Evolutionary conservation across 306 rosid species (phyloP).

Genomic region (Citrullus amarus): DNA sequence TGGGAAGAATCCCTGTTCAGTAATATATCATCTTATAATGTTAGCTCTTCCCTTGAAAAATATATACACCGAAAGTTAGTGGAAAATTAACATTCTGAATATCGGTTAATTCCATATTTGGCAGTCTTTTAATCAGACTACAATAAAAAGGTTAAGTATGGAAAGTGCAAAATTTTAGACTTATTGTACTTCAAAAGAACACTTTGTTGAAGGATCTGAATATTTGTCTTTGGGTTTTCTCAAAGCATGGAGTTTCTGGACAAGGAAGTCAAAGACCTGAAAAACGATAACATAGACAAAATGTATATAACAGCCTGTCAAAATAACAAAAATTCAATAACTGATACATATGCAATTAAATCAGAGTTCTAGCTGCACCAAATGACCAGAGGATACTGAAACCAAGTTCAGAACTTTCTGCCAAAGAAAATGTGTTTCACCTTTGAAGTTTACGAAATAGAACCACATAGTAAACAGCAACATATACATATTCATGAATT

Average conservation of each 20-base stretch:
- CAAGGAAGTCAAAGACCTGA: slow-evolving; percentile 89
- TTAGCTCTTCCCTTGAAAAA: neutral
- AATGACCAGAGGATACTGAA: neutral
- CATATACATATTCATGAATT: neutral
- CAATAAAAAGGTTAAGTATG: neutral
- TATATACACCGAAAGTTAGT: neutral
- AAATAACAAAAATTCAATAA: neutral
- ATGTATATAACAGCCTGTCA: neutral
- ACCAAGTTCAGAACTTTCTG: neutral
- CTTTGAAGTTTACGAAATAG: neutral
- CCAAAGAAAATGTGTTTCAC: neutral
- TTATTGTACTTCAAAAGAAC: slow-evolving; percentile 92
- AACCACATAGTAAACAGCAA: neutral
- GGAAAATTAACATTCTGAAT: neutral
- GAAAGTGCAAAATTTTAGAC: slow-evolving; percentile 8
- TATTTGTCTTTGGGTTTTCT: slow-evolving; percentile 97
- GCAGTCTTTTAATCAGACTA: neutral
- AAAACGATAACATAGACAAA: slow-evolving; percentile 17
- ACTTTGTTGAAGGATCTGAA: slow-evolving; percentile 96
- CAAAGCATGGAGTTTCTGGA: slow-evolving; percentile 89
- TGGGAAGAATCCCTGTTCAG: neutral
- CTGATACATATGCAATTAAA: neutral
- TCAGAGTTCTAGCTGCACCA: neutral
- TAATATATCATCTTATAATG: neutral
- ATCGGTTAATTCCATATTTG: neutral